Evolutionary conservation across 352 stramenopile species (phyloP), one percentile per base, ranked within the genome.

Genomic region (Phytopythium ostracodes): DNA sequence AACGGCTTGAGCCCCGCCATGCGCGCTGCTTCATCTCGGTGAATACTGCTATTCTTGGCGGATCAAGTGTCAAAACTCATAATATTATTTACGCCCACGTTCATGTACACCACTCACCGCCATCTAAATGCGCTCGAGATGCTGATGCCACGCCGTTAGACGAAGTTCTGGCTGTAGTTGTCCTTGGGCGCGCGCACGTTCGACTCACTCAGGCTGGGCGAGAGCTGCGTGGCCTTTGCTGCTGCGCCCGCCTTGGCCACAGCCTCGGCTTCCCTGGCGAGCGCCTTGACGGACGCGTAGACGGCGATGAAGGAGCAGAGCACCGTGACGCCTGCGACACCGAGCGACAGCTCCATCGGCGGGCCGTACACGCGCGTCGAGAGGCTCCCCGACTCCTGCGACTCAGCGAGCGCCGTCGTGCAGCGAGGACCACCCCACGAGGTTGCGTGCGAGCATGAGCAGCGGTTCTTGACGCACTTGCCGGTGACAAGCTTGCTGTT

Each of bases 1-100:
- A 88, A 88, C 6, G 64, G 51, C 61, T 91, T 91, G 60, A 91
- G 68, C 44, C 74, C 79, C 31, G 85, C 50, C 81, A 91, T 88
- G 14, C 14, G 24, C 46, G 46, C 46, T 24, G 15, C 46, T 33
- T 8, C 46, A 52, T 35, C 4, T 56, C 50, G 50, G 14, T 36
- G 50, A 27, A 31, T n/a, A 22, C 46, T 10, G 31, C 27, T 56
- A 42, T 56, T 42, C 27, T 42, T 20, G 50, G 27, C 15, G 36
- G 36, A 20, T 49, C 20, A 15, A 10, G 38, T 43, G 38, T 18
- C 38, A 47, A 49, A 25, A 10, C 46, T 11, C 15, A 25, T 47
- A 52, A 52, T 52, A 52, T 33, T 52, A 33, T 52, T 29, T 17
- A 25, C 42, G 4, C 25, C 7, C 42, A 49, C 22, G 42, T 51